These are phyloP conservation scores for Closterium sp. DNA, from an alignment of 139 green algal species.

Conservation along the genomic window DNA sequence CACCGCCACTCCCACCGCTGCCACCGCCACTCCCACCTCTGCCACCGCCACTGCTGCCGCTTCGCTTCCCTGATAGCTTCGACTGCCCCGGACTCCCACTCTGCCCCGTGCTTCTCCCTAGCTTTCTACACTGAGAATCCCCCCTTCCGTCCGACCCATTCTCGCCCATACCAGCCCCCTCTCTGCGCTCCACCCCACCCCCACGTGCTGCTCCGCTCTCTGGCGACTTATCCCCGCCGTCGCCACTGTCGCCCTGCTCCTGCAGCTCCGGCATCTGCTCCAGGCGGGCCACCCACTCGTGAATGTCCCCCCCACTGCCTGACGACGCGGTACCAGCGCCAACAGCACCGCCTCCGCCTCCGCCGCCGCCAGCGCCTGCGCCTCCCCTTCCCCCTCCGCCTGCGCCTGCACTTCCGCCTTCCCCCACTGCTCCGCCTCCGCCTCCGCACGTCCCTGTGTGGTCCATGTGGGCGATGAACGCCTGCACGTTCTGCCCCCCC, in stretches of 20 bases:
- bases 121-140: neutral
- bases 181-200: neutral
- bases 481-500: neutral
- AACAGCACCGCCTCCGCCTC: neutral
- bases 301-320: neutral
- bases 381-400: too few relatives aligned
- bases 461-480: neutral
- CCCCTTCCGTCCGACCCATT: neutral
- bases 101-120: neutral
- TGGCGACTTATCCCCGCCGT: neutral
- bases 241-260: neutral
- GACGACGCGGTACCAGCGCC: neutral
- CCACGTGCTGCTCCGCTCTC: neutral
- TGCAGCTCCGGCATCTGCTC: neutral
- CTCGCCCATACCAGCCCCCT: neutral
- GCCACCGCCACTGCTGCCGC: neutral
- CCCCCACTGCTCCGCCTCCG: too few relatives aligned
- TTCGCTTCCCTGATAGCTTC: neutral
- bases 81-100: neutral
- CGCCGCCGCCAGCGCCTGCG: too few relatives aligned
- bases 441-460: neutral
- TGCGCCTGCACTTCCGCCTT: neutral
- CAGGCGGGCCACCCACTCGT: neutral
- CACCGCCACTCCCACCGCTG: neutral
- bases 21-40: neutral